Percentiles rank a stretch among this genome's conserved stretches.
Conservation (phyloP, 495 filamentous ascomycete genomes). For the Daldinia vernicosa region DNA sequence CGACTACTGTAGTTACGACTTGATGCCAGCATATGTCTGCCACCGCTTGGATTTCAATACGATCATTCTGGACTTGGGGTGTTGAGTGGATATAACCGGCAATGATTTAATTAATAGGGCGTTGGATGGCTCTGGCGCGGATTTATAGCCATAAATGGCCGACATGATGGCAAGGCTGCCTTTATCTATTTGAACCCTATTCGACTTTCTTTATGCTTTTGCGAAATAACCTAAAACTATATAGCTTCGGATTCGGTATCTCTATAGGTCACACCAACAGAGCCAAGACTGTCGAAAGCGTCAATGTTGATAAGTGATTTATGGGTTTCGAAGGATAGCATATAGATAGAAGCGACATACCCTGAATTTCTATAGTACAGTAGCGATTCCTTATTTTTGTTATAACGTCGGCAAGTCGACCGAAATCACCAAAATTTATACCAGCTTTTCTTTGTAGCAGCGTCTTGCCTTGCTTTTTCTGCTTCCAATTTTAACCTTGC, state of each 20-base stretch:
- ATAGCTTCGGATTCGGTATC: constrained; percentile 2
- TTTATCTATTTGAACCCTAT: constrained; percentile 14
- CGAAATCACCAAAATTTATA: constrained; percentile 62
- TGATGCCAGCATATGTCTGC: constrained; percentile 20
- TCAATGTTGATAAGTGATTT: constrained; percentile 8
- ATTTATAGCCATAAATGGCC: constrained; percentile 13
- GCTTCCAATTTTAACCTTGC: constrained; percentile 59
- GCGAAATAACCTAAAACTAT: background rate
- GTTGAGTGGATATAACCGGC: constrained; percentile 28
- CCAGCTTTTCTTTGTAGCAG: constrained; percentile 51
- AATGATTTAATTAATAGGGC: constrained; percentile 13
- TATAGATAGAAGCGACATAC: constrained; percentile 10
- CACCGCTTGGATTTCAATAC: background rate
- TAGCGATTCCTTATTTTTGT: constrained; percentile 5
- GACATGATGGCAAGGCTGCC: constrained; percentile 4
- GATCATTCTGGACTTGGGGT: constrained; percentile 28
- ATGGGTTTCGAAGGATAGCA: constrained; percentile 3
- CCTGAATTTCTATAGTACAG: constrained; percentile 16
- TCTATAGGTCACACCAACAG: background rate
- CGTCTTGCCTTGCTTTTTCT: constrained; percentile 57
- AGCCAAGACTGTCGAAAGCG: constrained; percentile 3
- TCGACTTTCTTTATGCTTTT: constrained; percentile 16
- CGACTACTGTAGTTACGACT: constrained; percentile 43
- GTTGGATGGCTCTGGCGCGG: constrained; percentile 21
- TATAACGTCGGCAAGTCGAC: background rate